These are phyloP conservation scores for Lathyrus oleraceus DNA, from an alignment of 306 rosid species.

Conservation along the genomic window DNA sequence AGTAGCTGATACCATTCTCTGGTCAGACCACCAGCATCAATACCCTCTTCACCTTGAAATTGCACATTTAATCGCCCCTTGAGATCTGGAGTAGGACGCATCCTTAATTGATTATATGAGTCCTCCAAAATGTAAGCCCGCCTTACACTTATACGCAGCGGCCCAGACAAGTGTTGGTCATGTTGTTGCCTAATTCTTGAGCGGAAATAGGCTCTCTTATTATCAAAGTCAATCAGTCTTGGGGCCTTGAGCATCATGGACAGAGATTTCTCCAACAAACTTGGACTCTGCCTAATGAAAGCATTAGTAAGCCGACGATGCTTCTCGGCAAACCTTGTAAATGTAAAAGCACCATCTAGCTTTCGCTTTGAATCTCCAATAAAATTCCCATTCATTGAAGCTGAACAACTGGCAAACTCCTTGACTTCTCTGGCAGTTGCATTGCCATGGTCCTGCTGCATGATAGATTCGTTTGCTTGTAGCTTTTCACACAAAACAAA, in stretches of 20 bases:
- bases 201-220: slow-evolving; percentile 91
- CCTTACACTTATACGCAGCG: slow-evolving; percentile 84
- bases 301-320: slow-evolving; percentile 94
- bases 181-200: slow-evolving; percentile 97
- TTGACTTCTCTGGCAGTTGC: slow-evolving; percentile 93
- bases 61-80: slow-evolving; percentile 92
- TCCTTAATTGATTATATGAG: slow-evolving; percentile 90
- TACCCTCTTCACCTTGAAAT: slow-evolving; percentile 99
- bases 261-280: slow-evolving; percentile 91
- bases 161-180: slow-evolving; percentile 88
- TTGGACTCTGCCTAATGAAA: slow-evolving; percentile 96
- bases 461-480: slow-evolving; percentile 68
- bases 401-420: slow-evolving; percentile 72
- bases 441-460: slow-evolving; percentile 65
- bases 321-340: slow-evolving; percentile 91
- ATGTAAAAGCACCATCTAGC: slow-evolving; percentile 73
- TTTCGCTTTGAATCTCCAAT: slow-evolving; percentile 66
- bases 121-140: slow-evolving; percentile 98
- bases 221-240: slow-evolving; percentile 93
- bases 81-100: slow-evolving; percentile 88
- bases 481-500: slow-evolving; percentile 95
- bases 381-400: slow-evolving; percentile 41
- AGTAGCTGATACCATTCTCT: slow-evolving; percentile 98
- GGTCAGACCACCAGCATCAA: slow-evolving; percentile 99
- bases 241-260: slow-evolving; percentile 97